A percentile compares a stretch with the other conserved stretches of the same genome.
These are phyloP conservation scores for Fusarium marasasianum DNA, from an alignment of 2,329 filamentous ascomycete genomes.

Conservation along the genomic window DNA sequence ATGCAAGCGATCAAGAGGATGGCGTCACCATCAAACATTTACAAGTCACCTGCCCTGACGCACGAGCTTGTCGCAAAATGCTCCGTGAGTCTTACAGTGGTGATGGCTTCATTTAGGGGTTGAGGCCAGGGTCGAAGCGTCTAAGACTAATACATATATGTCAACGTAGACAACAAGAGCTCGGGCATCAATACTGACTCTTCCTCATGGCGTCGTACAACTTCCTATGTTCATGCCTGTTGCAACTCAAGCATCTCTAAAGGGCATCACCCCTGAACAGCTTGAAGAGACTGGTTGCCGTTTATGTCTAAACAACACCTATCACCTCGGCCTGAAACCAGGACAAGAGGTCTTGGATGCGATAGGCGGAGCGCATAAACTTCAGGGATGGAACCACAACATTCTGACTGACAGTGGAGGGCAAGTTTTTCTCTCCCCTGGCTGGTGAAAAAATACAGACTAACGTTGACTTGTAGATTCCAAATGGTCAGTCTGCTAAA, in stretches of 20 bases:
- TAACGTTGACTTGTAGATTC: conserved; percentile 69
- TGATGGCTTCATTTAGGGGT: conserved; percentile 21
- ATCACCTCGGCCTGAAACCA: conserved; percentile 93
- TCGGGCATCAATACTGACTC: conserved; percentile 83
- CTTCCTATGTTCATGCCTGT: conserved; percentile 99
- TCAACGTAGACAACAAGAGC: conserved; percentile 84
- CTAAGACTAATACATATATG: conserved; percentile 28
- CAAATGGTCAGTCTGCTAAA: conserved; percentile 98
- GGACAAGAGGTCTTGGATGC: conserved; percentile 88
- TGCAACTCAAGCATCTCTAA: conserved; percentile 94
- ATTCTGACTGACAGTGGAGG: conserved; percentile 85
- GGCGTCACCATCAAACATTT: conserved; percentile 59
- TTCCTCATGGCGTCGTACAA: conserved; percentile 91
- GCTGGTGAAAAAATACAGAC: not conserved
- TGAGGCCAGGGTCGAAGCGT: not conserved
- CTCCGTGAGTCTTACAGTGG: conserved; percentile 67
- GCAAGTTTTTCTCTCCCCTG: conserved; percentile 50
- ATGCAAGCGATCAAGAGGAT: conserved; percentile 53
- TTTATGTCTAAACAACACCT: conserved; percentile 97
- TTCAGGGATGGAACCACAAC: conserved; percentile 96
- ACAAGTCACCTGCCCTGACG: conserved; percentile 72
- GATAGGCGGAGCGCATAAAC: conserved; percentile 89
- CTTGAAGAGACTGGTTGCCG: conserved; percentile 89
- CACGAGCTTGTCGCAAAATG: conserved; percentile 83
- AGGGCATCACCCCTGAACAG: conserved; percentile 92